Evolutionary conservation across 2,329 filamentous ascomycete genomes (phyloP).

Genomic region (Davidsoniella neocaledoniae): DNA sequence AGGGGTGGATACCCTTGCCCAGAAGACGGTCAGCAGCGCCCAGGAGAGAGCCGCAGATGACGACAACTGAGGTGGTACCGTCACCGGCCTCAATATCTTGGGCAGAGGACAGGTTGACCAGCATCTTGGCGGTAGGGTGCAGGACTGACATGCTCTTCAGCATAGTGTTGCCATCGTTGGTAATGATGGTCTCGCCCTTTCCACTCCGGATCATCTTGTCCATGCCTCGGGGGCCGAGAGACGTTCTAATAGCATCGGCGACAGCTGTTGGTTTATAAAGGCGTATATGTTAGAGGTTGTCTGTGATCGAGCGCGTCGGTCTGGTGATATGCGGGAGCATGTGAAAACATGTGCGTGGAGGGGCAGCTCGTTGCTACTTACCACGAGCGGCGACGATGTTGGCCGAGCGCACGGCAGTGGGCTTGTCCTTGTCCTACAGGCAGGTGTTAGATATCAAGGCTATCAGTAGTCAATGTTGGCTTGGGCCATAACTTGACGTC

Average conservation of each 20-base stretch:
- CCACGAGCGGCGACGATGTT: slow-evolving; percentile 97
- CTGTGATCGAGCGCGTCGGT: background rate
- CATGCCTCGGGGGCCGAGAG: slow-evolving; percentile 90
- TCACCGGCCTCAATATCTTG: slow-evolving; percentile 98
- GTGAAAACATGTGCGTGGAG: background rate
- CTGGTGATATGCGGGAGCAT: background rate
- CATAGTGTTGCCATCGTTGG: slow-evolving; percentile 99
- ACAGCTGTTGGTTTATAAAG: slow-evolving; percentile 45
- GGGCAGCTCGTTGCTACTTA: slow-evolving; percentile 22
- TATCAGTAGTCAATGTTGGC: background rate
- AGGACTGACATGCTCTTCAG: slow-evolving; percentile 97
- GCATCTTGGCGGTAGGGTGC: slow-evolving; percentile 99
- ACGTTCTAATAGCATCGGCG: slow-evolving; percentile 93
- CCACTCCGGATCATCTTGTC: slow-evolving; percentile 98
- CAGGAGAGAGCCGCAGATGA: slow-evolving; percentile 88
- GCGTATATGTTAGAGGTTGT: background rate
- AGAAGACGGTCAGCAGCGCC: slow-evolving; percentile 86
- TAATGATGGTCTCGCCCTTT: slow-evolving; percentile 96
- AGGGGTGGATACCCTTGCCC: slow-evolving; percentile 88
- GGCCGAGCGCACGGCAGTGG: slow-evolving; percentile 82
- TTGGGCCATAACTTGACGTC: background rate
- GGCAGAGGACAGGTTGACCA: slow-evolving; percentile 89
- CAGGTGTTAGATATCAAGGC: background rate
- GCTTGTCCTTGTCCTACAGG: slow-evolving; percentile 80
- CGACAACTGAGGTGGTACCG: slow-evolving; percentile 93